Conservation (phyloP, 2,329 filamentous ascomycete genomes). For the Apiospora aurea region DNA sequence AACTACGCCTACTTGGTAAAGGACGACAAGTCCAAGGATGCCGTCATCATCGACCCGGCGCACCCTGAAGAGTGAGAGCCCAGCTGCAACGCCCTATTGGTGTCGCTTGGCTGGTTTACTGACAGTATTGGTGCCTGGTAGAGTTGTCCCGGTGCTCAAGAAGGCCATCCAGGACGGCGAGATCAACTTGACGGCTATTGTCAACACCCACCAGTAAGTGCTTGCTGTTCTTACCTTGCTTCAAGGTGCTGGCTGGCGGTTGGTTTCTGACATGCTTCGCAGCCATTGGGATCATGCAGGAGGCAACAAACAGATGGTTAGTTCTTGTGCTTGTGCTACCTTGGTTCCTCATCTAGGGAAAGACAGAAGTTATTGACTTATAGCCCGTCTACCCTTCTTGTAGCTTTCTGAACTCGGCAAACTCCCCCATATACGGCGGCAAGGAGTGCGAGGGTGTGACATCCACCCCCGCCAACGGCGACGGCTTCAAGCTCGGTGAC, state of each 20-base stretch:
- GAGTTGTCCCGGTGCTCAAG: constrained; percentile 71
- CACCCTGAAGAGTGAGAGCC: constrained; percentile 74
- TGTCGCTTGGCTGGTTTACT: constrained; percentile 21
- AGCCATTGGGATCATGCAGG: constrained; percentile 96
- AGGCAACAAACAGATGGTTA: constrained; percentile 83
- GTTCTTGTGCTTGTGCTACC: constrained; percentile 32
- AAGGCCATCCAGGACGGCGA: constrained; percentile 73
- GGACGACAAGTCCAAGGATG: constrained; percentile 80
- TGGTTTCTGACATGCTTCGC: constrained; percentile 27
- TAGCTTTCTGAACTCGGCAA: constrained; percentile 57
- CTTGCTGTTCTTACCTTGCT: not conserved
- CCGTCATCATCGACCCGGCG: constrained; percentile 81
- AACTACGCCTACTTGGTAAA: constrained; percentile 88
- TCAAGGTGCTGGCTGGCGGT: not conserved
- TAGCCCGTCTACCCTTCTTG: not conserved
- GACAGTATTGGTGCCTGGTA: constrained; percentile 37
- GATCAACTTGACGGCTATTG: constrained; percentile 86
- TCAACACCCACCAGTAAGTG: constrained; percentile 97
- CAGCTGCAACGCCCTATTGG: too few relatives aligned
- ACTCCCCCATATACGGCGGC: constrained; percentile 83
- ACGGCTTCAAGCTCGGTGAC: constrained; percentile 81
- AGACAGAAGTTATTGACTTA: not conserved
- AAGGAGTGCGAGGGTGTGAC: constrained; percentile 85
- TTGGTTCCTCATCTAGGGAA: not conserved
- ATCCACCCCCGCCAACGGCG: constrained; percentile 75